Conservation (phyloP, 495 filamentous ascomycete species). For the Chlorociboria aeruginascens region DNA sequence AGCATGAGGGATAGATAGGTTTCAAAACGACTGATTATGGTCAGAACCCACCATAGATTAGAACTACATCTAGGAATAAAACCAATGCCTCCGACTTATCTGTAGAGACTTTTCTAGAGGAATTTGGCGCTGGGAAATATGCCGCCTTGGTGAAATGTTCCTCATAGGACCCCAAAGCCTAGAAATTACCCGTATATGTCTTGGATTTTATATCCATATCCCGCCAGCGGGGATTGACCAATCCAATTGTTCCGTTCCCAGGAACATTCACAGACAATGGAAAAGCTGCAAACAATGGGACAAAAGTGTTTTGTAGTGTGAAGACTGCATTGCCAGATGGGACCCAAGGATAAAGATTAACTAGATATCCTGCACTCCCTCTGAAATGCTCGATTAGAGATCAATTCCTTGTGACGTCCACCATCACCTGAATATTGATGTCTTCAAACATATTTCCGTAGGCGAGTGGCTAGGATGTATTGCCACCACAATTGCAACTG, state of each 20-base stretch:
- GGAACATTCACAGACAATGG: conserved; percentile 37
- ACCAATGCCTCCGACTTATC: no score
- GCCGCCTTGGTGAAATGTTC: conserved; percentile 18
- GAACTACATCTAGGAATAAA: no score
- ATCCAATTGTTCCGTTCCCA: conserved; percentile 26
- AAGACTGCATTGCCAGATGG: conserved; percentile 31
- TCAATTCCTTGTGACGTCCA: conserved; percentile 47
- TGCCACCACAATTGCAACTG: conserved; percentile 35
- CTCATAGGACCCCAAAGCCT: conserved; percentile 28
- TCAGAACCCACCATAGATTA: no score
- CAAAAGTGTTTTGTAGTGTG: conserved; percentile 25
- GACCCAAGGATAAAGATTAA: conserved; percentile 14
- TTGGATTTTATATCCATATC: conserved; percentile 34
- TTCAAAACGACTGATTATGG: no score
- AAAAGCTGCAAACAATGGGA: conserved; percentile 33
- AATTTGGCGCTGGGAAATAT: conserved; percentile 29
- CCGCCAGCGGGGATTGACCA: conserved; percentile 36
- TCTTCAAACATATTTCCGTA: conserved; percentile 52
- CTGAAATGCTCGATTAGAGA: conserved; percentile 51
- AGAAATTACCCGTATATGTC: conserved; percentile 34
- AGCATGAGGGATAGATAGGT: no score
- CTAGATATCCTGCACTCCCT: conserved; percentile 33
- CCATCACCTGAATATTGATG: conserved; percentile 33
- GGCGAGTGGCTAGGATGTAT: conserved; percentile 39
- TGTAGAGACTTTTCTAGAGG: no score